Evolutionary conservation across 225 moss, liverwort and hornwort genomes (phyloP).

Genomic region (Lunularia cruciata): DNA sequence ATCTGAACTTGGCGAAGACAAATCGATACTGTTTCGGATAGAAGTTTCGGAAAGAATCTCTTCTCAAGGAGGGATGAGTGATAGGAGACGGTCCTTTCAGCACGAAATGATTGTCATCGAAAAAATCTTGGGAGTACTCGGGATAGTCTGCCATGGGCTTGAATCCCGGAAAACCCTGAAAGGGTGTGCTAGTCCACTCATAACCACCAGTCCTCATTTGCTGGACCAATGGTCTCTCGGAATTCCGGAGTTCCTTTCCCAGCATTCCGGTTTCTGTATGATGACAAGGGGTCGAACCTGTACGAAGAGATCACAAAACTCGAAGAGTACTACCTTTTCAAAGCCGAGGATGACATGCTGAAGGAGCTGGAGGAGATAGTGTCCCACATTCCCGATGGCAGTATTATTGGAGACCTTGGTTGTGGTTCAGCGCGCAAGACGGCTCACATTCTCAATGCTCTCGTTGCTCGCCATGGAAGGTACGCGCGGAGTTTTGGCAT

Average conservation of each 20-base stretch:
- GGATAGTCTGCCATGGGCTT: slow-evolving; percentile 64
- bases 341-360: slow-evolving; percentile 62
- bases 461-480: slow-evolving; percentile 61
- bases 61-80: slow-evolving; percentile 60
- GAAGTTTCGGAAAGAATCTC: slow-evolving; percentile 78
- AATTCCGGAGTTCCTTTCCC: too few relatives aligned
- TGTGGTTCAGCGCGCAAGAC: slow-evolving; percentile 89
- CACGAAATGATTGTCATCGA: slow-evolving; percentile 71
- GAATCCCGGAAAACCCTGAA: slow-evolving; percentile 69
- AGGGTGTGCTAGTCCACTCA: slow-evolving; percentile 75
- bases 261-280: slow-evolving; percentile 70
- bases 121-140: slow-evolving; percentile 77
- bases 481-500: slow-evolving; percentile 5
- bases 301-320: slow-evolving; percentile 75
- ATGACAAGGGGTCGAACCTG: slow-evolving; percentile 66
- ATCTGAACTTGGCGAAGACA: slow-evolving; percentile 80
- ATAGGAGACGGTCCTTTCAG: slow-evolving; percentile 76
- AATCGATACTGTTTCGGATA: slow-evolving; percentile 82
- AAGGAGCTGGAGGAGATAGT: slow-evolving; percentile 48
- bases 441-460: slow-evolving; percentile 54
- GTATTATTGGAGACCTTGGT: slow-evolving; percentile 84
- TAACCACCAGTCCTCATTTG: slow-evolving; percentile 57
- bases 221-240: too few relatives aligned
- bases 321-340: slow-evolving; percentile 83
- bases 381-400: slow-evolving; percentile 50